Conservation (phyloP, 2,329 filamentous ascomycete species). For the Trichophyton rubrum region DNA sequence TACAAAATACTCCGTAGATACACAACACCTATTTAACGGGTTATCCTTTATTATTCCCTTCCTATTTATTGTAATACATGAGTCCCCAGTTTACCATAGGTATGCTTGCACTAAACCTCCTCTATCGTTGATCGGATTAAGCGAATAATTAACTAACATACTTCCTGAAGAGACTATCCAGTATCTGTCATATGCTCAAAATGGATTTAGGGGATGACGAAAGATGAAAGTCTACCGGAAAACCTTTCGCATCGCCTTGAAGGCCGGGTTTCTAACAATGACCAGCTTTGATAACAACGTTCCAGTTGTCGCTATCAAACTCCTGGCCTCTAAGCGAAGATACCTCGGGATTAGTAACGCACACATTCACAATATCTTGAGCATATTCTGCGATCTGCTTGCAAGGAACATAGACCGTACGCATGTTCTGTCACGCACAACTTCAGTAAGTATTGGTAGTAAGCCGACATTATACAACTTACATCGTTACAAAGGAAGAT, state of each 20-base stretch:
- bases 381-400: not conserved
- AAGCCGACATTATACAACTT: not conserved
- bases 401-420: not conserved
- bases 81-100: too few species aligned
- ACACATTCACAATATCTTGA: not conserved
- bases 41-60: too few species aligned
- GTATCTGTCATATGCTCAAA: too few species aligned
- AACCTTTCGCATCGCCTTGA: not conserved
- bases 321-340: not conserved
- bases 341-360: not conserved
- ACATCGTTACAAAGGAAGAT: not conserved
- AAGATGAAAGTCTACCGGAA: too few species aligned
- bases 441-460: not conserved
- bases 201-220: too few species aligned
- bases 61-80: not conserved
- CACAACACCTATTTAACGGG: not conserved
- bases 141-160: too few species aligned
- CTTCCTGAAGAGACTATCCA: too few species aligned
- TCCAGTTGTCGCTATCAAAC: not conserved
- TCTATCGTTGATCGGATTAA: too few species aligned
- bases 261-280: not conserved
- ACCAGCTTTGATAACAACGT: not conserved
- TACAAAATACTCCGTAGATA: not conserved
- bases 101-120: too few species aligned
- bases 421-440: not conserved